Evolutionary conservation across 1,284 basidiomycete species (phyloP).

Genomic region (Neolentinus lepideus): DNA sequence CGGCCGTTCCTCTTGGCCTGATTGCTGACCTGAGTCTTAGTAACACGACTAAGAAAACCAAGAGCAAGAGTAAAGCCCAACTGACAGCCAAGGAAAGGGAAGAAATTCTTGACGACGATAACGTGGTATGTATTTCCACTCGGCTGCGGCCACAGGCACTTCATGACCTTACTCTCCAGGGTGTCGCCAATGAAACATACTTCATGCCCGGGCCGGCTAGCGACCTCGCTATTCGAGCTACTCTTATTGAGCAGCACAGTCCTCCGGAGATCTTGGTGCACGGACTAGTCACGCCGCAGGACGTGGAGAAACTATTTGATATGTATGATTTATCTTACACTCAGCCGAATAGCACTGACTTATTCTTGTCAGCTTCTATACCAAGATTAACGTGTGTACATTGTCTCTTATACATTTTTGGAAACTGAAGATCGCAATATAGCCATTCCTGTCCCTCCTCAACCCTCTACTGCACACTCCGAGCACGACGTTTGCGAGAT

Average conservation of each 20-base stretch:
- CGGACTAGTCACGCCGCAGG: conserved; percentile 71
- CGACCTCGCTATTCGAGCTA: conserved; percentile 59
- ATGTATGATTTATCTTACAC: conserved; percentile 45
- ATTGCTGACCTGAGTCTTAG: conserved; percentile 65
- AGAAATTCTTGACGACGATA: conserved; percentile 44
- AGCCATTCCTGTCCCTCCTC: conserved; percentile 71
- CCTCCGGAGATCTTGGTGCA: conserved; percentile 81
- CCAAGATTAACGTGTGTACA: conserved; percentile 54
- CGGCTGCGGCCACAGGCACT: neutral
- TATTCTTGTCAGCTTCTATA: conserved; percentile 46
- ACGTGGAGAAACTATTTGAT: conserved; percentile 77
- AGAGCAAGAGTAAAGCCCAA: conserved; percentile 27
- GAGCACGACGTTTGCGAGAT: conserved; percentile 64
- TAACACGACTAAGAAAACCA: conserved; percentile 29
- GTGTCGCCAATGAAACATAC: conserved; percentile 77
- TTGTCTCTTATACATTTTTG: neutral
- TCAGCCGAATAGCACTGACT: neutral
- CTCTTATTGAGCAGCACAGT: conserved; percentile 72
- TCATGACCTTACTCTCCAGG: conserved; percentile 21
- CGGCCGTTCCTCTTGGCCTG: conserved; percentile 64
- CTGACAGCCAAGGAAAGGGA: conserved; percentile 19
- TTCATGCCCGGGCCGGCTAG: conserved; percentile 75
- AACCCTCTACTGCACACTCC: conserved; percentile 72
- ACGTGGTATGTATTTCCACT: conserved; percentile 48
- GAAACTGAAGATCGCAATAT: conserved; percentile 1